Conservation (phyloP, 768 basidiomycete genomes). For the Leccinum subgranulosum region DNA sequence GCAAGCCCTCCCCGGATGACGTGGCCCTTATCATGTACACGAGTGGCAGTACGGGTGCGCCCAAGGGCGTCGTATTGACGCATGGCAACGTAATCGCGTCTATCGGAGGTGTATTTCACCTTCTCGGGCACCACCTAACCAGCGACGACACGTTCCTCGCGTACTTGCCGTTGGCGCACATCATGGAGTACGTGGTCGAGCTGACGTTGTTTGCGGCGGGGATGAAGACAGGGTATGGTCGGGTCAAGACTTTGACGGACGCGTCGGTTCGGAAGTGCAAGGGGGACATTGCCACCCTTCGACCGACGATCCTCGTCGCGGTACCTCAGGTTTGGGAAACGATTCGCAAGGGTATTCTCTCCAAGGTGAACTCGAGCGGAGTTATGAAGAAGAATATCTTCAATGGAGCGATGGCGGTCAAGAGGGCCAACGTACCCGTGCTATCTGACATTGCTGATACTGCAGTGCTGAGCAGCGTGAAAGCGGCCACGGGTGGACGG, state of each 20-base stretch:
- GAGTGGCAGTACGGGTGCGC: conserved; percentile 84
- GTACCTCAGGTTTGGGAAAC: conserved; percentile 98
- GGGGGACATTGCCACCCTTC: conserved; percentile 82
- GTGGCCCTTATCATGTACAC: conserved; percentile 81
- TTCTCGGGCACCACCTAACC: conserved; percentile 57
- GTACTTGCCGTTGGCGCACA: conserved; percentile 92
- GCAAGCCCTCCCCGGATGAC: conserved; percentile 50
- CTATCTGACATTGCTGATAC: conserved; percentile 67
- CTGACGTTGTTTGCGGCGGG: conserved; percentile 70
- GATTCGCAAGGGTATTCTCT: conserved; percentile 90
- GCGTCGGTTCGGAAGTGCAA: conserved; percentile 84
- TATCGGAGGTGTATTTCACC: conserved; percentile 72
- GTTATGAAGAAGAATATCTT: conserved; percentile 72
- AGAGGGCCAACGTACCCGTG: conserved; percentile 67
- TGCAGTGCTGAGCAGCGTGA: conserved; percentile 73
- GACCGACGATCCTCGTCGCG: conserved; percentile 88
- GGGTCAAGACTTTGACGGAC: conserved; percentile 95
- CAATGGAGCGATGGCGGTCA: conserved; percentile 70
- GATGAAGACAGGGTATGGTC: conserved; percentile 83
- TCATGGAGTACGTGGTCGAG: conserved; percentile 95
- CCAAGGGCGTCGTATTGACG: conserved; percentile 90
- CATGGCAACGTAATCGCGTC: conserved; percentile 86
- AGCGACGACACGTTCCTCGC: conserved; percentile 60
- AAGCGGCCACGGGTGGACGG: conserved; percentile 82
- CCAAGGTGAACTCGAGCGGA: conserved; percentile 72